A percentile compares a stretch with the other conserved stretches of the same genome.
phyloP scores from a whole-genome alignment of 139 green algal genomes.

The Chlamydomonas sphaeroides region DNA sequence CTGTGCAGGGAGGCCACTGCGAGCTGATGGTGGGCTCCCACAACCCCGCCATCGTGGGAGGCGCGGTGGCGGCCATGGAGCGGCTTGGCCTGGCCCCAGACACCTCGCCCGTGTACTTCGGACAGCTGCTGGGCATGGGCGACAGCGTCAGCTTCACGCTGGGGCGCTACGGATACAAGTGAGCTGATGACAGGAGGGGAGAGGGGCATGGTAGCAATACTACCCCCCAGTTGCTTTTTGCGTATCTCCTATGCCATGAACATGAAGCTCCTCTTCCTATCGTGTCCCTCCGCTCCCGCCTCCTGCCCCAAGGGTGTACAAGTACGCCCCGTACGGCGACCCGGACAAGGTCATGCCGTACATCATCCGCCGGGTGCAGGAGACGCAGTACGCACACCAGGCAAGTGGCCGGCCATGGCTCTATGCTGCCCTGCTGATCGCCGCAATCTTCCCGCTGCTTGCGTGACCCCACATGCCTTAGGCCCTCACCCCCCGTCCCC shows the following conservation, averaged over 20 bases:
- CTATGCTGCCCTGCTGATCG: too few species aligned
- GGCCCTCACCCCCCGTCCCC: background rate
- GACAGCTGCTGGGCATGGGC: background rate
- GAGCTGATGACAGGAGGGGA: background rate
- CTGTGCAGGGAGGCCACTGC: background rate
- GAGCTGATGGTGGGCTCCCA: background rate
- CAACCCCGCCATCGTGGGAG: background rate
- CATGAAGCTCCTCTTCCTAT: background rate
- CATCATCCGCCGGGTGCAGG: background rate
- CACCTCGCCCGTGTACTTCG: background rate
- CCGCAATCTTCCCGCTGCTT: too few species aligned
- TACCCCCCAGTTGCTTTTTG: background rate
- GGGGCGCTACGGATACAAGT: background rate
- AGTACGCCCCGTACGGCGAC: background rate
- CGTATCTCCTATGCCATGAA: background rate
- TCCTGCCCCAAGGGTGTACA: background rate
- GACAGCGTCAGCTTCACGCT: background rate
- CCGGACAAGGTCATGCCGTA: background rate
- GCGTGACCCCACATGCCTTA: background rate
- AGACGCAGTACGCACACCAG: background rate
- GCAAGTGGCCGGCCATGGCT: background rate
- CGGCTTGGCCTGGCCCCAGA: background rate
- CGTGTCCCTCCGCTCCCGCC: background rate
- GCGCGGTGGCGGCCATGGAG: background rate
- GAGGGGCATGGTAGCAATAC: background rate